These are phyloP conservation scores for Hygrocybe punicea DNA, from an alignment of 768 basidiomycete species.

Conservation along the genomic window DNA sequence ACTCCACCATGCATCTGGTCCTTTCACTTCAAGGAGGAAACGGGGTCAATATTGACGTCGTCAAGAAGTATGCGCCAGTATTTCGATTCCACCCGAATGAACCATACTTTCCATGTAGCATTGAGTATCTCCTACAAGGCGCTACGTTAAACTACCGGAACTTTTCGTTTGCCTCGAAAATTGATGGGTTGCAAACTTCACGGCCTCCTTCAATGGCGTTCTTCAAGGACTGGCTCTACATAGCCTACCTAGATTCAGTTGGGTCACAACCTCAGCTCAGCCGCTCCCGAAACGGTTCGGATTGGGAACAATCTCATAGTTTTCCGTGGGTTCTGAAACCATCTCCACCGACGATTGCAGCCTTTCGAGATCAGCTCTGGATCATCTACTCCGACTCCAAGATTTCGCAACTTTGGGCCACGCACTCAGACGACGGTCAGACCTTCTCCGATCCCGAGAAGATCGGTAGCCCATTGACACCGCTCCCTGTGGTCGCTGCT, in stretches of 20 bases:
- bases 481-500: background rate
- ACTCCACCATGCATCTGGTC: constrained; percentile 80
- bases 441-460: background rate
- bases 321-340: background rate
- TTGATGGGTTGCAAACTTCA: background rate
- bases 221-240: background rate
- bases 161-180: background rate
- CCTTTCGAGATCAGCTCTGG: constrained; percentile 6
- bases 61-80: constrained; percentile 6
- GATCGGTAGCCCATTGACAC: background rate
- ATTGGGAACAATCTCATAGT: background rate
- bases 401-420: constrained; percentile 2
- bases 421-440: constrained; percentile 4
- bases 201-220: background rate
- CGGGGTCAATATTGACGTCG: constrained; percentile 3
- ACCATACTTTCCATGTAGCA: constrained; percentile 1
- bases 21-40: constrained; percentile 78
- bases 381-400: constrained; percentile 1
- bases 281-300: constrained; percentile 4
- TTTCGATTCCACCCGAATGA: constrained; percentile 5
- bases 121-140: constrained; percentile 5
- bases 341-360: background rate
- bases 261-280: background rate
- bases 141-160: constrained; percentile 5
- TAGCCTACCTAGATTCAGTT: background rate